Conservation (phyloP, 108 stramenopile genomes). For the Pseudonitzschia multistriata region DNA sequence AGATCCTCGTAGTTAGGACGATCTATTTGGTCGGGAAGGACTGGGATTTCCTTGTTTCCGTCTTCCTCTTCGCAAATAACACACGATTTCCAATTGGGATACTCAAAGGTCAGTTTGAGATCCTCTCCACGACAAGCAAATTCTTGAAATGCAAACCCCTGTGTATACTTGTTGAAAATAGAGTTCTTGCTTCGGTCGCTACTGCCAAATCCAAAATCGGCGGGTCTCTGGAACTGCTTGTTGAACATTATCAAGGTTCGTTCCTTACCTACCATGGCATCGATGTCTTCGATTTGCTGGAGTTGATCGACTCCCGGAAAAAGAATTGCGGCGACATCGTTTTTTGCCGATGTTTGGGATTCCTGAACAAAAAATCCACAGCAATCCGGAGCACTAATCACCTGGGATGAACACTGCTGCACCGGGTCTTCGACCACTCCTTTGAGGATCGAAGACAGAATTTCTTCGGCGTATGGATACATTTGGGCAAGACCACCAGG, state of each 20-base stretch:
- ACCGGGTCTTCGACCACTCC: constrained; percentile 45
- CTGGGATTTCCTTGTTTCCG: constrained; percentile 38
- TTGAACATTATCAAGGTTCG: constrained; percentile 55
- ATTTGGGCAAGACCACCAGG: constrained; percentile 69
- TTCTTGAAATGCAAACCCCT: constrained; percentile 72
- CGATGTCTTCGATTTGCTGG: constrained; percentile 49
- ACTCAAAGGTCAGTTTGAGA: constrained; percentile 61
- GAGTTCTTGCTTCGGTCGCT: constrained; percentile 29
- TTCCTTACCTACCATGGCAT: constrained; percentile 54
- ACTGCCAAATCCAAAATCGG: constrained; percentile 59
- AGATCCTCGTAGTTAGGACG: constrained; percentile 53
- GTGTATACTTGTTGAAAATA: constrained; percentile 45
- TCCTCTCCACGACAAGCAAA: constrained; percentile 69
- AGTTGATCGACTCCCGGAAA: constrained; percentile 64
- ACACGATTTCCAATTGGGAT: constrained; percentile 50
- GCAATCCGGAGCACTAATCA: constrained; percentile 54
- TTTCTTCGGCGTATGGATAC: constrained; percentile 69
- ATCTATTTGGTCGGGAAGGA: constrained; percentile 27
- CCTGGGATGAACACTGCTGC: constrained; percentile 47
- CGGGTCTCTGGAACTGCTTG: constrained; percentile 54
- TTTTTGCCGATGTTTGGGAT: constrained; percentile 41
- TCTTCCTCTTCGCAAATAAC: constrained; percentile 43
- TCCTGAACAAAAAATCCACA: constrained; percentile 68
- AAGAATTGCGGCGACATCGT: constrained; percentile 53
- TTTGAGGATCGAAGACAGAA: constrained; percentile 43